Base-by-base conservation (phyloP, 768 basidiomycete genomes). In the Lactarius hengduanensis region DNA sequence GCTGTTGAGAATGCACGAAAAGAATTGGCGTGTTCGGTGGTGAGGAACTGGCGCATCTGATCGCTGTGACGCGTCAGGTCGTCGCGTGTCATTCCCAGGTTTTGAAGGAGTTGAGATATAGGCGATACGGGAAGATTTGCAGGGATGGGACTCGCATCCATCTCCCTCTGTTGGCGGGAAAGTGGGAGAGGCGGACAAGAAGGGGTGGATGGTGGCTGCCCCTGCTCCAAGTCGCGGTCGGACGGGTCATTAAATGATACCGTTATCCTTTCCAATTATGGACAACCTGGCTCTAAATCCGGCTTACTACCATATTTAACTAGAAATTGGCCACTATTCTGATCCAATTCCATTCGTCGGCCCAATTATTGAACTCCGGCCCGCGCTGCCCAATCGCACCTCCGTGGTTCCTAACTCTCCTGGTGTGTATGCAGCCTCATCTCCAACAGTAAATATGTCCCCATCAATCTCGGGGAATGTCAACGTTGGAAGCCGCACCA, bases 1-100 rank as follows among this genome's bases (percentile, higher is more conserved):
- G 64, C 67, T 73, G 74, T 75, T 65, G 77, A 77, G 70, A 78
- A 68, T 72, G 79, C 80, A 77, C 82, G 81, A 76, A 81, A 76
- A 76, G 82, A 75, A 63, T 75, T 74, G 61, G 77, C 73, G 72
- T 79, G 78, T 72, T 86, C 82, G 36, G 84, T 77, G 40, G 84
- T 87, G 70, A 91, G 81, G 79, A 90, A 91, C 71, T 86, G 85
- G 61, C 90, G 87, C 90, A 92, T 92, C 75, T 91, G 84, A 78
- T 88, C 83, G 72, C 87, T 90, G 73, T 85, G 88, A 73, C 84
- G 81, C 71, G 80, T 74, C 64, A 92, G 79, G 77, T 92, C 91
- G 72, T 90, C 86, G 76, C 89, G 84, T 70, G 91, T 91, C 73
- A 92, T 82, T 60, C 90, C 90, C 50, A 92, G 81, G 20, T 85